Evolutionary conservation across 371 early-diverging fungal genomes (phyloP), one percentile per base, ranked within the genome.

Genomic region (Mycotypha africana): DNA sequence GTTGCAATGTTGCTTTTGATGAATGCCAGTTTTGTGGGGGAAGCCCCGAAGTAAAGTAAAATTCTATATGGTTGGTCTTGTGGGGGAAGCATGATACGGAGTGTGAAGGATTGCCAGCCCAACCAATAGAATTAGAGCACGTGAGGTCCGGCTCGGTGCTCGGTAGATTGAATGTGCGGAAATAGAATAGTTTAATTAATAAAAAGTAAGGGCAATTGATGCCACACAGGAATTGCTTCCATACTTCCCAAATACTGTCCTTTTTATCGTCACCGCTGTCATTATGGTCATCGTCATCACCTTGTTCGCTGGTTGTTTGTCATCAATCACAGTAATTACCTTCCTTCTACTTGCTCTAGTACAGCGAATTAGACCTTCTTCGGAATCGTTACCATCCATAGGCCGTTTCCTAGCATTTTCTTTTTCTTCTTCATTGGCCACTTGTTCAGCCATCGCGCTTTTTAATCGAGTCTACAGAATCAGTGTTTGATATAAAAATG

Each of bases 171-270:
- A n/a, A 8, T 5, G 5, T 5, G 35, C 5, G 35, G n/a, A 14
- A 34, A 34, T n/a, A n/a, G n/a, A n/a, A n/a, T n/a, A n/a, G n/a
- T n/a, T n/a, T n/a, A n/a, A n/a, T n/a, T 42, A 42, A 49, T 49
- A 40, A 46, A 45, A 32, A 47, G 33, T 53, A 47, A 40, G 48
- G n/a, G 40, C 40, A 42, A 35, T 46, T 47, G 46, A 47, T 46
- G 31, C 42, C 26, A 45, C 17, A 51, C 38, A 45, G 53, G 43
- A 47, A 47, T 42, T 42, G 28, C 36, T 52, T 51, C 51, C 51
- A 51, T 45, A 38, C 39, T 44, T 44, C 51, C 51, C 52, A 51
- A 51, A 40, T 51, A 36, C 35, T 40, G 41, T 40, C 34, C 20
- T 51, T 38, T 39, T 51, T 39, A 45, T 51, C 34, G 40, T 45